Percentiles rank a stretch among this genome's conserved stretches.
Evolutionary conservation across 192 early-diverging fungal genomes (phyloP).

Genomic region (Phycomyces blakesleeanus): DNA sequence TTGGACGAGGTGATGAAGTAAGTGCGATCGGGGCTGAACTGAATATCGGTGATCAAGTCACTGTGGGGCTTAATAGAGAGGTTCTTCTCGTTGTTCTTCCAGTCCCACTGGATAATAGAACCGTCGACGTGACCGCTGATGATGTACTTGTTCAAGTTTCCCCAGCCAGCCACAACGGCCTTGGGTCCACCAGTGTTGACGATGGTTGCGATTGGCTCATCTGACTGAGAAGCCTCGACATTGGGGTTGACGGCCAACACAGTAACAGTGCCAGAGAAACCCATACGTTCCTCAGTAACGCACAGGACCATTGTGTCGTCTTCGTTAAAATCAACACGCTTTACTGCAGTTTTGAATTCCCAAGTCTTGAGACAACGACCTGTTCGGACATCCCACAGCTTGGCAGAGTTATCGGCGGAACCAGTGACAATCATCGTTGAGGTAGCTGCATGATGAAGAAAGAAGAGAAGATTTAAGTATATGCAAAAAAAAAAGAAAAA

Average conservation of each 20-base stretch:
- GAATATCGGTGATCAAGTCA: constrained; percentile 81
- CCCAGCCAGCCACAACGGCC: constrained; percentile 91
- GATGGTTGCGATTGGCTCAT: constrained; percentile 64
- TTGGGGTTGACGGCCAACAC: constrained; percentile 73
- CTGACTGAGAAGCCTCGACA: constrained; percentile 61
- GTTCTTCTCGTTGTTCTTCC: constrained; percentile 70
- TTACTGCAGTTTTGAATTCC: constrained; percentile 86
- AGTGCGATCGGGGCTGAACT: constrained; percentile 83
- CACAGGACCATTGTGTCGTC: constrained; percentile 85
- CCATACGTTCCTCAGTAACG: constrained; percentile 97
- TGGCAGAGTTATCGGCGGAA: constrained; percentile 87
- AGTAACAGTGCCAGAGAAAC: constrained; percentile 79
- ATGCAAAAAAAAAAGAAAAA: background rate
- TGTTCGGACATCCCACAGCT: constrained; percentile 89
- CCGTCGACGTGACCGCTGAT: constrained; percentile 95
- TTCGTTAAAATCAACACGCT: constrained; percentile 85
- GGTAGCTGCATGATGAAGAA: constrained; percentile 43
- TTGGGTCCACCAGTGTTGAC: constrained; percentile 76
- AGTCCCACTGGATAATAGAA: constrained; percentile 82
- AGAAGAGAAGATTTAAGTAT: background rate
- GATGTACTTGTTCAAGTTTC: constrained; percentile 88
- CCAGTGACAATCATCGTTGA: constrained; percentile 80
- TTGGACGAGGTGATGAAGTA: constrained; percentile 96
- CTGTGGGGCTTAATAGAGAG: constrained; percentile 67
- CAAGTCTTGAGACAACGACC: constrained; percentile 90